A percentile compares a stretch with the other conserved stretches of the same genome.
Evolutionary conservation across 805 yeast species (phyloP).

Genomic region (Isabelozyma rhagii): DNA sequence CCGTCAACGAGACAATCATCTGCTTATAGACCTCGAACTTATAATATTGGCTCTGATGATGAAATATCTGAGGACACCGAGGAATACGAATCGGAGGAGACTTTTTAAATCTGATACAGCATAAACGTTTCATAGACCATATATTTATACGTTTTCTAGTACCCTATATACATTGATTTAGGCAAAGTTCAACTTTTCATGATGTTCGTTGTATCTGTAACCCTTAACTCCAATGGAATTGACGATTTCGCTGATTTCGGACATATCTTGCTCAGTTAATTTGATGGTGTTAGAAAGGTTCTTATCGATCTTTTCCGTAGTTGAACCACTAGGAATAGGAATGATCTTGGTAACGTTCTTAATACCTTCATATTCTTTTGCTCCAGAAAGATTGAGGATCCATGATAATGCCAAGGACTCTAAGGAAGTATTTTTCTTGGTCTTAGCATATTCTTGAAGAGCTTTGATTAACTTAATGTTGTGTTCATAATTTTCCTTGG

Average conservation of each 20-base stretch:
- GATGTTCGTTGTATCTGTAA: conserved; percentile 44
- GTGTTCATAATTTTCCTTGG: conserved; percentile 50
- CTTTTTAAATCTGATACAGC: neutral
- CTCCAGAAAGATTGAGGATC: conserved; percentile 64
- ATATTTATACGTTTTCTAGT: too few species aligned
- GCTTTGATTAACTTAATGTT: conserved; percentile 51
- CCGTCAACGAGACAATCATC: conserved; percentile 7
- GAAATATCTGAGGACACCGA: neutral
- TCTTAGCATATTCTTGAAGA: conserved; percentile 48
- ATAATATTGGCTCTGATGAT: neutral
- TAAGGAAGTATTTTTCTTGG: conserved; percentile 48
- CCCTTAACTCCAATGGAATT: conserved; percentile 49
- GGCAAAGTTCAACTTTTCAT: conserved; percentile 5
- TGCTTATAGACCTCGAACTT: neutral
- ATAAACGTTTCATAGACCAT: too few species aligned
- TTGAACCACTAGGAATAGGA: conserved; percentile 81
- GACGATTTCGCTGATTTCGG: conserved; percentile 47
- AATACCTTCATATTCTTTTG: conserved; percentile 43
- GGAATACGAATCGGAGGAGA: neutral
- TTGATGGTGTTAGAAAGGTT: conserved; percentile 47
- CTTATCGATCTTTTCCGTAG: conserved; percentile 54
- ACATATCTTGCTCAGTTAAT: conserved; percentile 57
- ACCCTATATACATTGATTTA: neutral
- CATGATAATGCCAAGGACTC: conserved; percentile 48
- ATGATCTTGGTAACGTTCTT: conserved; percentile 50